Conservation (phyloP, 2,329 filamentous ascomycete species). For the Epichloe brachyelytri region DNA sequence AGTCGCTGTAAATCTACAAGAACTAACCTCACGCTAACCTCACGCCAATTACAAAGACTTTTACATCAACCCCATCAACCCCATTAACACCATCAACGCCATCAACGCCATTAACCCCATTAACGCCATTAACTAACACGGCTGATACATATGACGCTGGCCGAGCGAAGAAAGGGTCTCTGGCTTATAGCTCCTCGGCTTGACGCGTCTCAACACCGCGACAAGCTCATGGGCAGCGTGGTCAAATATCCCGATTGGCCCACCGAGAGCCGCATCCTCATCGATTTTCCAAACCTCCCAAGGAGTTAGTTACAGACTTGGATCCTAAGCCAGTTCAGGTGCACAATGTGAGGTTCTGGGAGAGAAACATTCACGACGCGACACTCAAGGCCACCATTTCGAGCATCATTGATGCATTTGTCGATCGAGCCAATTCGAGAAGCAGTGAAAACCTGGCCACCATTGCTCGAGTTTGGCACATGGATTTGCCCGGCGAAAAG, state of each 20-base stretch:
- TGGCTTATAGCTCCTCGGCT: conserved; percentile 17
- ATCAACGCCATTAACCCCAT: not conserved
- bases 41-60: not conserved
- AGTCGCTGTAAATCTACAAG: too few relatives aligned
- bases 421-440: conserved; percentile 11
- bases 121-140: not conserved
- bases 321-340: conserved; percentile 17
- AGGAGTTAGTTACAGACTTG: conserved; percentile 13
- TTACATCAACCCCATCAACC: too few relatives aligned
- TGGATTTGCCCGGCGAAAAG: conserved; percentile 17
- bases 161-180: conserved; percentile 7
- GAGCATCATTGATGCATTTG: conserved; percentile 15
- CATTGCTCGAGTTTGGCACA: conserved; percentile 17
- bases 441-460: conserved; percentile 12
- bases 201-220: conserved; percentile 15
- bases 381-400: conserved; percentile 13
- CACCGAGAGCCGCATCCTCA: conserved; percentile 15
- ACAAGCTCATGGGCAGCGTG: conserved; percentile 18
- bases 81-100: too few relatives aligned
- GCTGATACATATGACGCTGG: not conserved
- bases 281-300: conserved; percentile 9
- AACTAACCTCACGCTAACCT: not conserved
- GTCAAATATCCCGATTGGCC: conserved; percentile 16
- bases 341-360: conserved; percentile 17
- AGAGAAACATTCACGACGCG: conserved; percentile 14